Evolutionary conservation across 345 rosid species (phyloP).

Genomic region (Geranium rotundifolium): DNA sequence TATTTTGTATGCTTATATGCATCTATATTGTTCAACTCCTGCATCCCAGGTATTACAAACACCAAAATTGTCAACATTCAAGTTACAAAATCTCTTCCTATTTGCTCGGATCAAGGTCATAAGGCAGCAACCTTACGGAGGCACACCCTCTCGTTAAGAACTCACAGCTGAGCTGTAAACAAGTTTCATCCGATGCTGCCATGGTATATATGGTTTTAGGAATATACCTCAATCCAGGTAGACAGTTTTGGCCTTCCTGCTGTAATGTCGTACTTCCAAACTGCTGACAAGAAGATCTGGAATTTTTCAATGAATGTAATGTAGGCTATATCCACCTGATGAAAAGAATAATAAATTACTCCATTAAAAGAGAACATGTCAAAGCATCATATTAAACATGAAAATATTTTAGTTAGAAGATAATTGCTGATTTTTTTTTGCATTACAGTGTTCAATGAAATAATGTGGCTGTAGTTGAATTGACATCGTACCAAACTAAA

Average conservation of each 20-base stretch:
- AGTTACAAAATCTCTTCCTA: neutral
- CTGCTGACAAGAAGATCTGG: conserved; percentile 37
- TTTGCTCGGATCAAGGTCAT: neutral
- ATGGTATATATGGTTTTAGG: no score
- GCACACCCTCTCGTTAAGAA: neutral
- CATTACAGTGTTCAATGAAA: no score
- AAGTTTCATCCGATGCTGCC: neutral
- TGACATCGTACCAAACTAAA: conserved; percentile 47
- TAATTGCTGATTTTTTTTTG: no score
- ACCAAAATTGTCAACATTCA: no score
- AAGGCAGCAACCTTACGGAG: neutral
- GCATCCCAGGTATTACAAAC: conserved; percentile 3
- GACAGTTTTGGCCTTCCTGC: conserved; percentile 65
- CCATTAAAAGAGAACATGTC: no score
- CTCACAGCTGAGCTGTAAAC: neutral
- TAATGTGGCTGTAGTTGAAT: no score
- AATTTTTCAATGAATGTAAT: conserved; percentile 59
- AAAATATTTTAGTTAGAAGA: no score
- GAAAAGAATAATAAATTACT: no score
- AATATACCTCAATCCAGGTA: conserved; percentile 60
- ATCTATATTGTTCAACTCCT: conserved; percentile 65
- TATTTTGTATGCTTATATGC: conserved; percentile 55
- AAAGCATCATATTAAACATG: no score
- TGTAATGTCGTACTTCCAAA: conserved; percentile 43
- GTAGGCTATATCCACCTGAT: conserved; percentile 68